Base-by-base conservation (phyloP, 78 protist species). In the Dictyostelium intermedium region DNA sequence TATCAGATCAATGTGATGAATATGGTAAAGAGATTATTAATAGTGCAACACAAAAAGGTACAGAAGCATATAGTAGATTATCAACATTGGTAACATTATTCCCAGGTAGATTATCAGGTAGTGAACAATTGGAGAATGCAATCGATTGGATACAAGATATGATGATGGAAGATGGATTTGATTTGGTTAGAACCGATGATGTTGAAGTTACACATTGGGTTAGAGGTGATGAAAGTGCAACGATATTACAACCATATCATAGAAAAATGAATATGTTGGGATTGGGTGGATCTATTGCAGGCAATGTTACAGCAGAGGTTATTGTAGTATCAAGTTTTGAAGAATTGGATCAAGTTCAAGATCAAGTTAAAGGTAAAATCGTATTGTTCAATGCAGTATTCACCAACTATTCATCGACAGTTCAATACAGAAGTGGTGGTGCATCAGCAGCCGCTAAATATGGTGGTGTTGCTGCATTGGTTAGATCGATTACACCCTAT, bases 381-480 rank as follows among this genome's bases (percentile, higher is more conserved):
- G 98, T 97, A 47, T 82, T 97, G 30, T 97, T 91, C 60, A 93
- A 96, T 79, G 92, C 47, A 41, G 30, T 30, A 16, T 97, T 78
- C 50, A 80, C 84, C 23, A 91, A 81, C 37, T 97, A 97, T 76
- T 30, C 77, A 13, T 60, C 73, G 37, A 87, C 92, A 0, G 92
- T 77, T 5, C 53, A 43, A 32, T 96, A 96, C 45, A 77, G 98
- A 43, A 6, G 43, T 13, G 47, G 63, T 30, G 96, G 97, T 18
- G 97, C 98, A 27, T 9, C 79, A 27, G 94, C 81, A 1, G 98
- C 97, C 1, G 96, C 97, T 0, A 45, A 82, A 27, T 76, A 77
- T 66, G 97, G 97, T 61, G 98, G 83, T 1, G 83, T 97, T 18
- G 98, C 98, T 23, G 74, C 87, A 11, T 86, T 96, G 61, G 82